These are phyloP conservation scores for Xylaria hypoxylon DNA, from an alignment of 2,329 filamentous ascomycete species.

Conservation along the genomic window DNA sequence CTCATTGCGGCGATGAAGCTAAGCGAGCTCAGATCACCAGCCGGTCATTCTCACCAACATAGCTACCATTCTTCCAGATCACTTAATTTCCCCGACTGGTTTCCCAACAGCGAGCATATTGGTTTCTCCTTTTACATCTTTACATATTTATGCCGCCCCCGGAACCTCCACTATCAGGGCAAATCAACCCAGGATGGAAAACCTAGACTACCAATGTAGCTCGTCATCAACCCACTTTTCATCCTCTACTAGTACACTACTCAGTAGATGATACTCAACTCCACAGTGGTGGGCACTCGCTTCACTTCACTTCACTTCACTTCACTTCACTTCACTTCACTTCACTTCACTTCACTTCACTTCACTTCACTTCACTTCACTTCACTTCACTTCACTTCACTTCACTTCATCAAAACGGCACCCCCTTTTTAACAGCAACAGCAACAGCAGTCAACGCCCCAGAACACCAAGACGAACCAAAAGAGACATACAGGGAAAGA, in stretches of 20 bases:
- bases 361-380: no score
- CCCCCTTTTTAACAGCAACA: background rate
- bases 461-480: background rate
- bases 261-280: no score
- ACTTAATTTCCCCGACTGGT: background rate
- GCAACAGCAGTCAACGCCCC: background rate
- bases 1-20: background rate
- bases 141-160: background rate
- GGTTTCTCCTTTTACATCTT: background rate
- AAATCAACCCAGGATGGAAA: background rate
- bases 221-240: background rate
- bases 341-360: no score
- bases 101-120: background rate
- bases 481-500: background rate
- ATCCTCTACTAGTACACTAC: background rate
- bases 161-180: background rate
- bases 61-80: background rate
- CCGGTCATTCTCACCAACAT: background rate
- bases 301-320: no score
- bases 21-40: conserved; percentile 4
- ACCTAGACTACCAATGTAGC: background rate
- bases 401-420: background rate
- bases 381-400: no score
- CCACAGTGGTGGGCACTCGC: no score
- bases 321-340: no score